Base-by-base conservation (phyloP, 2,329 filamentous ascomycete genomes). In the Fusarium nygamai region DNA sequence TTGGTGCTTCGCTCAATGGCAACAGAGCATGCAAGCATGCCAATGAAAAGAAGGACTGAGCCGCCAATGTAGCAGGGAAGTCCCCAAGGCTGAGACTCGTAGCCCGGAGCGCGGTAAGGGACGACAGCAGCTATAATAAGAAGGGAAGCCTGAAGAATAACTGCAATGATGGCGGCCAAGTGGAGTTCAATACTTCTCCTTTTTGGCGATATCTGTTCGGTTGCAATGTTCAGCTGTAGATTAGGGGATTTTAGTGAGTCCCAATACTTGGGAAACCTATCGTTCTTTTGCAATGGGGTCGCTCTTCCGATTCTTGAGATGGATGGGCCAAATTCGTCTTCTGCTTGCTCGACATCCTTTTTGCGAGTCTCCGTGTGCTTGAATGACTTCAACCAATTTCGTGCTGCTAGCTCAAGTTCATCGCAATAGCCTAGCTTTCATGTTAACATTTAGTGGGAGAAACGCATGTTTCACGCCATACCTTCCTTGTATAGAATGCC, bases 51-150 rank as follows among this genome's bases (percentile, higher is more conserved):
- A 1, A 50, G 9, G 7, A 60, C 3, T 1, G 61, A 61, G 1
- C 54, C 61, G 3, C 9, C 12, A 1, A 48, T 17, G 2, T 64
- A 64, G 3, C 29, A 64, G 8, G 36, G 61, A 11, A 61, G n/a
- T 0, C 61, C 61, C 24, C 36, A 64, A 13, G 31, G 16, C 3
- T 61, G 8, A 13, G 31, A 6, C 9, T 50, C 24, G n/a, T 41
- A 64, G 0, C 24, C 20, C 1, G 8, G 1, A 13, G 36, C 1
- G 0, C 7, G 16, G 11, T 36, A 48, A 0, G 43, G 19, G 11
- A 43, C 5, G 0, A 36, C 29, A 0, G 4, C 36, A 4, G 54
- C 54, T 16, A 64, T 43, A 2, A 19, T 6, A 1, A 60, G 43
- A 19, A 64, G 33, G 8, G 34, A 47, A 1, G 6, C 7, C 1